A percentile compares a stretch with the other conserved stretches of the same genome.
These are phyloP conservation scores for Ligustrum vulgare DNA, from an alignment of 257 asterid genomes.

Conservation along the genomic window DNA sequence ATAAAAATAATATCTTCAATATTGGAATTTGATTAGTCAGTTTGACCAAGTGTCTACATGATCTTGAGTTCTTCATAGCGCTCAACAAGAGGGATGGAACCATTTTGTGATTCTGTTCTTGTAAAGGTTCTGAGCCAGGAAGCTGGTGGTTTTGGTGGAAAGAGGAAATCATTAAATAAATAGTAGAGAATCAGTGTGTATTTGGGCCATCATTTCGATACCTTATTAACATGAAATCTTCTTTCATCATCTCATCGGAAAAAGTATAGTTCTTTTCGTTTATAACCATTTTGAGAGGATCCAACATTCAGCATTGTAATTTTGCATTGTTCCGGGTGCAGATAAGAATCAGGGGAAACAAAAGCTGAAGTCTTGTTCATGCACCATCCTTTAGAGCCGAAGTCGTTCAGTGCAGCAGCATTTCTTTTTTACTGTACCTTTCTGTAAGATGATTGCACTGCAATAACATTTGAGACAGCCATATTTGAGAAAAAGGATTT, in stretches of 20 bases:
- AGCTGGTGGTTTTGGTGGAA: neutral
- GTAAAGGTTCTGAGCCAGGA: neutral
- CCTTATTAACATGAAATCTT: neutral
- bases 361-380: slow-evolving; percentile 48
- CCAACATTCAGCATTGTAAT: neutral
- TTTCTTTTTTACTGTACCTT: neutral
- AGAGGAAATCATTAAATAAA: neutral
- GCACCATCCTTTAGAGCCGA: slow-evolving; percentile 36
- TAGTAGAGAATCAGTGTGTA: neutral
- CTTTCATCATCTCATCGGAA: neutral
- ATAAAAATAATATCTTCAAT: neutral
- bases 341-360: slow-evolving; percentile 50
- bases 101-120: neutral
- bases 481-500: neutral
- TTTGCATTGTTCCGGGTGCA: slow-evolving; percentile 20
- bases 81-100: neutral
- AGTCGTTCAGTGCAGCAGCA: neutral
- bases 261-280: neutral
- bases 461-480: neutral
- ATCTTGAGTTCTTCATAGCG: neutral
- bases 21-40: neutral
- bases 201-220: neutral
- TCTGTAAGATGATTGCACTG: slow-evolving; percentile 6
- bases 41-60: neutral
- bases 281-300: neutral